Evolutionary conservation across 2,329 filamentous ascomycete genomes (phyloP).

Genomic region (Byssoonygena ceratinophila): DNA sequence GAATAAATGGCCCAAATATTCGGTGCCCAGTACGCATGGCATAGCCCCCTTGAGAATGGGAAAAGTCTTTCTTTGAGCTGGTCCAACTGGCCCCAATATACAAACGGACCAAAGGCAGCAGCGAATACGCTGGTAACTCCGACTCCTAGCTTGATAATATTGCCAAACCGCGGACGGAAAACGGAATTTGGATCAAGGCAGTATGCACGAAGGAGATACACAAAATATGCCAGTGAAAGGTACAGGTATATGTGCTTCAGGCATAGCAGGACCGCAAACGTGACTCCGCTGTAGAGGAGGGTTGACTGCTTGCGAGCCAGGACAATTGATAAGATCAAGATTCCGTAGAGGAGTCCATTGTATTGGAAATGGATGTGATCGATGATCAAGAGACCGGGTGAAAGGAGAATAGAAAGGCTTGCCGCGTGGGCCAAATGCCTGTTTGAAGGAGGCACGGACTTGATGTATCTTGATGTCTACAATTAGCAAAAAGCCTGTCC

Average conservation of each 20-base stretch:
- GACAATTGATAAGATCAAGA: slow-evolving; percentile 77
- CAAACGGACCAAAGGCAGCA: slow-evolving; percentile 83
- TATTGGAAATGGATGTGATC: slow-evolving; percentile 99
- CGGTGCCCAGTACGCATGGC: slow-evolving; percentile 96
- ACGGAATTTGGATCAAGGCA: slow-evolving; percentile 70
- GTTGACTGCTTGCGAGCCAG: slow-evolving; percentile 66
- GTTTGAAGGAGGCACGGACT: slow-evolving; percentile 54
- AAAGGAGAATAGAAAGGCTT: slow-evolving; percentile 79
- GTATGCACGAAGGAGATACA: slow-evolving; percentile 80
- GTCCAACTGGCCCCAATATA: slow-evolving; percentile 64
- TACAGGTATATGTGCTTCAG: slow-evolving; percentile 99
- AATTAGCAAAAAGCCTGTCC: neutral
- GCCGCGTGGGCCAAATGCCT: slow-evolving; percentile 73
- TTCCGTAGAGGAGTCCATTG: slow-evolving; percentile 90
- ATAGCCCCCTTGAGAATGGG: slow-evolving; percentile 84
- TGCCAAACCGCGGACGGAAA: slow-evolving; percentile 63
- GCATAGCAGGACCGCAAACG: slow-evolving; percentile 78
- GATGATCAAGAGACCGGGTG: slow-evolving; percentile 87
- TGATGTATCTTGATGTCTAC: slow-evolving; percentile 54
- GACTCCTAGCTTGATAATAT: slow-evolving; percentile 70
- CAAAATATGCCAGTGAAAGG: slow-evolving; percentile 87
- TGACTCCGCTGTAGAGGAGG: slow-evolving; percentile 63
- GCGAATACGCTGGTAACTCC: slow-evolving; percentile 62
- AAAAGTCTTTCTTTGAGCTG: slow-evolving; percentile 80
- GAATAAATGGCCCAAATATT: slow-evolving; percentile 98